Percentiles rank a stretch among this genome's conserved stretches.
phyloP scores from a whole-genome alignment of 2,329 filamentous ascomycete species.

The Diaporthe caulivora region DNA sequence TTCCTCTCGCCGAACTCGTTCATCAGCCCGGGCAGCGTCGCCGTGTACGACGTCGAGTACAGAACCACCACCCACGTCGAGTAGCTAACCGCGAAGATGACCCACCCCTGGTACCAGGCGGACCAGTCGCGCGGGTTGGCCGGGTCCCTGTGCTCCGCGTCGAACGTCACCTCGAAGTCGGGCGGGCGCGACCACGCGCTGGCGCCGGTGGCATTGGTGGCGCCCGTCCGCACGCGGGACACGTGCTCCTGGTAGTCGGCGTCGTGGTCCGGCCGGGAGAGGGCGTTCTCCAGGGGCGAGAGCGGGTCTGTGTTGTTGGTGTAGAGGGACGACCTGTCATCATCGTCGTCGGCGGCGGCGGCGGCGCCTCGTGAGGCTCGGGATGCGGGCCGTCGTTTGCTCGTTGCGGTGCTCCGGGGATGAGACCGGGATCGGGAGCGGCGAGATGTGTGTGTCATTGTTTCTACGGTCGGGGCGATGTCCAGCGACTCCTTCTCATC shows the following conservation, averaged over 20 bases:
- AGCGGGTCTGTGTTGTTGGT: constrained; percentile 37
- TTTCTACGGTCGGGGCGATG: not conserved
- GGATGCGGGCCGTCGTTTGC: constrained; percentile 9
- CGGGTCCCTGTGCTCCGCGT: constrained; percentile 62
- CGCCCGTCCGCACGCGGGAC: constrained; percentile 51
- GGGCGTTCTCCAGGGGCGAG: constrained; percentile 36
- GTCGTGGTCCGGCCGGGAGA: constrained; percentile 30
- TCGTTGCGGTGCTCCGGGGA: constrained; percentile 6
- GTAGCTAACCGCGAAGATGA: constrained; percentile 56
- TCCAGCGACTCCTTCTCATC: constrained; percentile 28
- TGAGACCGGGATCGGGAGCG: constrained; percentile 1
- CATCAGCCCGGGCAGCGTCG: constrained; percentile 75
- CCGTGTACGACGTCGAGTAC: constrained; percentile 82
- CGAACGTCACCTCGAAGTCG: constrained; percentile 78
- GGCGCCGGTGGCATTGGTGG: constrained; percentile 50
- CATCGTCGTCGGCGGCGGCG: not conserved
- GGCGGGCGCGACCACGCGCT: constrained; percentile 57
- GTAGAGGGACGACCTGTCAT: constrained; percentile 25
- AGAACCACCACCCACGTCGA: constrained; percentile 66
- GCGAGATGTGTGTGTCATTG: not conserved
- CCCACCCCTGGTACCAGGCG: constrained; percentile 57
- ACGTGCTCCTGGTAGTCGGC: constrained; percentile 45
- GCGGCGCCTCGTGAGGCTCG: constrained; percentile 2
- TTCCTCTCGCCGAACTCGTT: constrained; percentile 68
- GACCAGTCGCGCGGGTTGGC: constrained; percentile 78